Conservation (phyloP, 805 yeast genomes). For the Pichia cabralensis region DNA sequence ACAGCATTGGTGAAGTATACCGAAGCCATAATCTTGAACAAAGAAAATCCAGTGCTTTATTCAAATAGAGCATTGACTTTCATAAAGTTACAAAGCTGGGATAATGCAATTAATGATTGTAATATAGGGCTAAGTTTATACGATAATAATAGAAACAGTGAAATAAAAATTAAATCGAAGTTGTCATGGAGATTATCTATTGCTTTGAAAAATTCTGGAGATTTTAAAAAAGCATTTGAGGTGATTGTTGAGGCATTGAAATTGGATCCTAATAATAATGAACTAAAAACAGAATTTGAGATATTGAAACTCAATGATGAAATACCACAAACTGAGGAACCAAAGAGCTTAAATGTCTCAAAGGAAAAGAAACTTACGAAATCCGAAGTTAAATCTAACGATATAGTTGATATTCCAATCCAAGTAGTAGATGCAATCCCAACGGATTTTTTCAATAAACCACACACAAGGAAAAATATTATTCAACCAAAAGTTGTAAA, state of each 20-base stretch:
- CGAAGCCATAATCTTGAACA: slow-evolving; percentile 30
- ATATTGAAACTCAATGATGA: slow-evolving; percentile 1
- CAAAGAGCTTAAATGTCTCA: too few relatives aligned
- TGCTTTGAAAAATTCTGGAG: slow-evolving; percentile 26
- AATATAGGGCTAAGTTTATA: slow-evolving; percentile 33
- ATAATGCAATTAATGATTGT: slow-evolving; percentile 40
- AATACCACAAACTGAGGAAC: too few relatives aligned
- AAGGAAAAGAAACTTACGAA: too few relatives aligned
- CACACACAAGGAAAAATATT: background rate
- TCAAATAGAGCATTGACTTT: slow-evolving; percentile 67
- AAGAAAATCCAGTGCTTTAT: slow-evolving; percentile 41
- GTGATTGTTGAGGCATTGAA: slow-evolving; percentile 29
- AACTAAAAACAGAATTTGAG: slow-evolving; percentile 30
- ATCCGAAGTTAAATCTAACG: background rate
- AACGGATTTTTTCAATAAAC: slow-evolving; percentile 5
- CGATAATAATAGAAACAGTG: slow-evolving; percentile 1
- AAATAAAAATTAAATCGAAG: slow-evolving; percentile 28
- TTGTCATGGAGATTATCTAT: slow-evolving; percentile 41
- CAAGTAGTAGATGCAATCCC: slow-evolving; percentile 16
- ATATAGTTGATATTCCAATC: slow-evolving; percentile 6
- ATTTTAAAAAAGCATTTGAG: slow-evolving; percentile 21
- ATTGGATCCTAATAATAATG: slow-evolving; percentile 32
- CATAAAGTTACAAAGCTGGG: slow-evolving; percentile 40
- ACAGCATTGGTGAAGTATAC: slow-evolving; percentile 27
- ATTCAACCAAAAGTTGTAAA: background rate